Conservation (phyloP, 73 alveolate genomes). For the Effrenium voratum region DNA sequence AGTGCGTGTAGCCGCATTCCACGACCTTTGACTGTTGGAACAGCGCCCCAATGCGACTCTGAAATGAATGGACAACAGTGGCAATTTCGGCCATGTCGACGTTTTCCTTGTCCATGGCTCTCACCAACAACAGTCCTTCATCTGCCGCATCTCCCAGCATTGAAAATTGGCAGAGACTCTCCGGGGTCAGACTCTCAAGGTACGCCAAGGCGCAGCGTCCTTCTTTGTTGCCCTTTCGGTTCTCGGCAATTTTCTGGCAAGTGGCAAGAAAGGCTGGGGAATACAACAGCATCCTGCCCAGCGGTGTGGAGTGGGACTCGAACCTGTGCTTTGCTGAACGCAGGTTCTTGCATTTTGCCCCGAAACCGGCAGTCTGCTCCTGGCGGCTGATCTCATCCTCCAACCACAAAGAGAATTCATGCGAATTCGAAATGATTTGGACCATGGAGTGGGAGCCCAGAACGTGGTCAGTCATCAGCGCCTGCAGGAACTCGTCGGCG, state of each 20-base stretch:
- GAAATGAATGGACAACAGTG: neutral
- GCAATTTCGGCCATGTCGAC: neutral
- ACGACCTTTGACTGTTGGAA: neutral
- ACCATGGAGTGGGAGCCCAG: neutral
- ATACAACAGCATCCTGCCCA: neutral
- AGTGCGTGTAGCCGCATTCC: constrained; percentile 15
- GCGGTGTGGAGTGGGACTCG: constrained; percentile 1
- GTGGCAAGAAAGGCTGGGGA: neutral
- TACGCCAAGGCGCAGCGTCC: neutral
- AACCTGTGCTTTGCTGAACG: constrained; percentile 41
- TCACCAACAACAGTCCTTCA: neutral
- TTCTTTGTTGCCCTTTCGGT: neutral
- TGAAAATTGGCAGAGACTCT: neutral
- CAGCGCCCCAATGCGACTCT: neutral
- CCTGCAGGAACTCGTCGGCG: neutral
- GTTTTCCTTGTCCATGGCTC: constrained; percentile 6
- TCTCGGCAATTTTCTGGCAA: neutral
- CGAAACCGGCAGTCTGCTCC: neutral
- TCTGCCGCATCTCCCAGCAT: constrained; percentile 6
- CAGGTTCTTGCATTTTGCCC: neutral
- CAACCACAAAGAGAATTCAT: constrained; percentile 35
- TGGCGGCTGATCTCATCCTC: neutral
- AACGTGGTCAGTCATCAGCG: neutral
- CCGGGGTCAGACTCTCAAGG: neutral
- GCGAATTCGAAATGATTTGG: neutral